Percentiles rank a stretch among this genome's conserved stretches.
These are phyloP conservation scores for Aspergillus piperis DNA, from an alignment of 2,329 filamentous ascomycete species.

Conservation along the genomic window DNA sequence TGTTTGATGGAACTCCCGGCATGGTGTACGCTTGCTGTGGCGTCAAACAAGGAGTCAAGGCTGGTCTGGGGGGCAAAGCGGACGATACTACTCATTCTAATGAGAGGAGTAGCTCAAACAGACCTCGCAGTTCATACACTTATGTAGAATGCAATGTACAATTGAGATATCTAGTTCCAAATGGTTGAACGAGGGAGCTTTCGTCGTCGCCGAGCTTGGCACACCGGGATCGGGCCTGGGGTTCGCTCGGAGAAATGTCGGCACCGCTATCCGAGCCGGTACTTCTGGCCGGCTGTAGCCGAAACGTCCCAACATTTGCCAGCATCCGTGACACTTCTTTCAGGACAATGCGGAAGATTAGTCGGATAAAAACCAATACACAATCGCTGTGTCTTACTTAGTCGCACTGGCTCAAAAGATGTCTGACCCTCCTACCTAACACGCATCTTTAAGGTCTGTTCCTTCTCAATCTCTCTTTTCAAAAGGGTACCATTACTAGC, in stretches of 20 bases:
- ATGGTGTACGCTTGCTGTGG: conserved; percentile 23
- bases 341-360: too few relatives aligned
- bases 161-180: neutral
- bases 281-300: too few relatives aligned
- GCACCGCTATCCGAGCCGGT: neutral
- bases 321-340: too few relatives aligned
- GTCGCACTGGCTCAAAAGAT: too few relatives aligned
- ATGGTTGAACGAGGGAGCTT: neutral
- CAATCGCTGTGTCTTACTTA: too few relatives aligned
- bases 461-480: too few relatives aligned
- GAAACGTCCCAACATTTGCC: too few relatives aligned
- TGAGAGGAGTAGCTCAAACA: neutral
- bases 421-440: too few relatives aligned
- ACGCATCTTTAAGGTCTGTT: too few relatives aligned
- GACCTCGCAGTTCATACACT: neutral
- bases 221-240: neutral
- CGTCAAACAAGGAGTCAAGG: conserved; percentile 4
- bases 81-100: neutral
- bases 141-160: neutral
- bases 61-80: neutral
- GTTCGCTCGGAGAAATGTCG: conserved; percentile 5
- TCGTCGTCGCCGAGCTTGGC: conserved; percentile 1
- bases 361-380: too few relatives aligned
- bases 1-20: conserved; percentile 44
- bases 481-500: too few relatives aligned